These are phyloP conservation scores for Pseudogymnoascus sp. DNA, from an alignment of 2,329 filamentous ascomycete genomes.

Conservation along the genomic window DNA sequence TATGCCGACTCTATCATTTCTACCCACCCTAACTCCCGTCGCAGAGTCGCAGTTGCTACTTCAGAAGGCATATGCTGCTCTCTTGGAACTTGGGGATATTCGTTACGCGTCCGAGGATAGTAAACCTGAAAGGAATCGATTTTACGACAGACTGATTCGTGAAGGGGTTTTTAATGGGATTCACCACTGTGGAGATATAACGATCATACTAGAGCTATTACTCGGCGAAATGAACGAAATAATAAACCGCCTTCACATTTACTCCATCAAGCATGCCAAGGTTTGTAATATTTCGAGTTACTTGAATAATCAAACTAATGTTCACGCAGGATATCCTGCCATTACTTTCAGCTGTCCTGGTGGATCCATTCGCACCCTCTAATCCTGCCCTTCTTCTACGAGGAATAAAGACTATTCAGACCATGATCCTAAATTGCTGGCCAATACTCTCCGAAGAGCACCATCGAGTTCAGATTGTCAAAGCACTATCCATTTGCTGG, in stretches of 20 bases:
- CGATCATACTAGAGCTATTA: conserved; percentile 48
- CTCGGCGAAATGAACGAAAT: conserved; percentile 41
- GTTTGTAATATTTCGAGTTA: conserved; percentile 32
- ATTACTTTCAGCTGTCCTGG: conserved; percentile 54
- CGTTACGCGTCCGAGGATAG: conserved; percentile 17
- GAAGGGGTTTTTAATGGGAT: conserved; percentile 48
- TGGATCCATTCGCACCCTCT: conserved; percentile 57
- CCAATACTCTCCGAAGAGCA: conserved; percentile 48
- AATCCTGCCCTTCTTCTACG: conserved; percentile 45
- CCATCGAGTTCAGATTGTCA: conserved; percentile 57
- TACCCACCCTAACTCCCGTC: conserved; percentile 71
- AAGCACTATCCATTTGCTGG: conserved; percentile 55
- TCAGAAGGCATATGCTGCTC: conserved; percentile 53
- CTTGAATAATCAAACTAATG: background rate
- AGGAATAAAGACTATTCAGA: conserved; percentile 41
- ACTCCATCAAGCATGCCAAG: conserved; percentile 59
- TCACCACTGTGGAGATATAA: conserved; percentile 50
- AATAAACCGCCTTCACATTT: conserved; percentile 49
- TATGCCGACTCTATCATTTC: conserved; percentile 62
- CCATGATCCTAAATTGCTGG: conserved; percentile 57
- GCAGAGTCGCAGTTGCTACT: conserved; percentile 60
- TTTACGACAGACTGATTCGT: conserved; percentile 48
- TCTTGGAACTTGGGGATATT: conserved; percentile 45
- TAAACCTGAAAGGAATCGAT: conserved; percentile 24
- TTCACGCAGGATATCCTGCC: conserved; percentile 53